phyloP scores from a whole-genome alignment of 768 basidiomycete genomes.

The Artomyces pyxidatus region DNA sequence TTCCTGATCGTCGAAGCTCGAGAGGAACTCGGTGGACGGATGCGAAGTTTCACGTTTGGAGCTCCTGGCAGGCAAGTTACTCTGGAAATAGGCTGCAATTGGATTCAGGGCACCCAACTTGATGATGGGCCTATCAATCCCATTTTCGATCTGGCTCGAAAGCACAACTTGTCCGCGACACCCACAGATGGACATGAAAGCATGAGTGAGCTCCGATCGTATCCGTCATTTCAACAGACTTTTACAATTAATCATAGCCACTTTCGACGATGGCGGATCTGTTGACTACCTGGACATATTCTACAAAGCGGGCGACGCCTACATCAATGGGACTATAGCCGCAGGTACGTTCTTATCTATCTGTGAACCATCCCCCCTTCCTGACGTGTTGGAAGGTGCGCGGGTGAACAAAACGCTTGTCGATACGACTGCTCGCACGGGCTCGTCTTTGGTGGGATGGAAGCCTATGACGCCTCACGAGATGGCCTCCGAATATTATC shows the following conservation, averaged over 20 bases:
- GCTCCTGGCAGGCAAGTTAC: slow-evolving; percentile 26
- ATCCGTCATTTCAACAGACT: no score
- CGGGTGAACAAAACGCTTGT: slow-evolving; percentile 33
- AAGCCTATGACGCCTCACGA: slow-evolving; percentile 37
- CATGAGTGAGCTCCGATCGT: slow-evolving; percentile 18
- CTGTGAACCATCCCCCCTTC: neutral
- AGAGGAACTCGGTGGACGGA: slow-evolving; percentile 46
- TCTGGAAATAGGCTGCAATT: slow-evolving; percentile 36
- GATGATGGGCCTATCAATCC: slow-evolving; percentile 45
- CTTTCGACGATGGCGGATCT: slow-evolving; percentile 40
- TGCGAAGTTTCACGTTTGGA: slow-evolving; percentile 37
- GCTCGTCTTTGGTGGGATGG: slow-evolving; percentile 39
- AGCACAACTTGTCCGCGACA: slow-evolving; percentile 37
- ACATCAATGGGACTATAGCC: slow-evolving; percentile 27
- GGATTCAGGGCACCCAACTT: slow-evolving; percentile 34
- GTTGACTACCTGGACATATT: slow-evolving; percentile 39
- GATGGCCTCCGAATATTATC: slow-evolving; percentile 49
- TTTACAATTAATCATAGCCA: slow-evolving; percentile 26
- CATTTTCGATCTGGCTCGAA: slow-evolving; percentile 42
- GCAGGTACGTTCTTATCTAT: slow-evolving; percentile 32
- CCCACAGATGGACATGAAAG: slow-evolving; percentile 27
- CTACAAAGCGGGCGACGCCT: slow-evolving; percentile 30
- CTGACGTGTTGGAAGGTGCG: slow-evolving; percentile 22
- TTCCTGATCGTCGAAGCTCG: slow-evolving; percentile 51
- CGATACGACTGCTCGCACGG: slow-evolving; percentile 41